A percentile compares a stretch with the other conserved stretches of the same genome.
These are phyloP conservation scores for Lobulomyces angularis DNA, from an alignment of 192 early-diverging fungal genomes.

Conservation along the genomic window DNA sequence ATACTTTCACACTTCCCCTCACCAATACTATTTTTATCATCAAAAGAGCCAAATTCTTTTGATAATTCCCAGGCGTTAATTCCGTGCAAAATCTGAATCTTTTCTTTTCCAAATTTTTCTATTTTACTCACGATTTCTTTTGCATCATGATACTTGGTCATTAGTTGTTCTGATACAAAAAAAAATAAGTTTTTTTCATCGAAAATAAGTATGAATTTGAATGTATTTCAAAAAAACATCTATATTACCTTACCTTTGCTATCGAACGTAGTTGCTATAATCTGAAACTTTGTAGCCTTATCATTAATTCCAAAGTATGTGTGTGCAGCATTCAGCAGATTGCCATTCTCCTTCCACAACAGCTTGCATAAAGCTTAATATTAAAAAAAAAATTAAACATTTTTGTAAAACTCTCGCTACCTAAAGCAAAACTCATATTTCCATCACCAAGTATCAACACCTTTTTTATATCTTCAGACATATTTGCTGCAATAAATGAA, in stretches of 20 bases:
- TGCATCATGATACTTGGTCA: slow-evolving; percentile 33
- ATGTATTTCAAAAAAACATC: neutral
- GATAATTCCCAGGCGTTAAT: slow-evolving; percentile 45
- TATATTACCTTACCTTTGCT: neutral
- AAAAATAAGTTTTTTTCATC: slow-evolving; percentile 29
- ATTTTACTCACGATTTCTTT: slow-evolving; percentile 19
- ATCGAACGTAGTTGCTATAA: neutral
- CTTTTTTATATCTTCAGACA: too few relatives aligned
- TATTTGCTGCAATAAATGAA: too few relatives aligned
- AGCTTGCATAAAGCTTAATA: too few relatives aligned
- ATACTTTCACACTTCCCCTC: slow-evolving; percentile 7
- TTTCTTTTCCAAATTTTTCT: slow-evolving; percentile 2
- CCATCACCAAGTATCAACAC: slow-evolving; percentile 19
- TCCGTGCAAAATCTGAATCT: slow-evolving; percentile 26
- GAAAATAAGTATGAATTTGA: slow-evolving; percentile 6
- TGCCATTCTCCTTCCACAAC: too few relatives aligned
- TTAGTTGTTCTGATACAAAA: slow-evolving; percentile 19
- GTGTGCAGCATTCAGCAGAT: neutral
- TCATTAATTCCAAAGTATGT: neutral
- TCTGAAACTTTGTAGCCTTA: neutral
- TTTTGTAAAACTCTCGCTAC: slow-evolving; percentile 23
- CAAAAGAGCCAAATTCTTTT: neutral
- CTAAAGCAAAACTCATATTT: slow-evolving; percentile 41
- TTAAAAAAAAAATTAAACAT: too few relatives aligned
- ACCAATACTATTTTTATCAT: slow-evolving; percentile 8